Base-by-base conservation (phyloP, 768 basidiomycete genomes). In the Boletus reticulatus region DNA sequence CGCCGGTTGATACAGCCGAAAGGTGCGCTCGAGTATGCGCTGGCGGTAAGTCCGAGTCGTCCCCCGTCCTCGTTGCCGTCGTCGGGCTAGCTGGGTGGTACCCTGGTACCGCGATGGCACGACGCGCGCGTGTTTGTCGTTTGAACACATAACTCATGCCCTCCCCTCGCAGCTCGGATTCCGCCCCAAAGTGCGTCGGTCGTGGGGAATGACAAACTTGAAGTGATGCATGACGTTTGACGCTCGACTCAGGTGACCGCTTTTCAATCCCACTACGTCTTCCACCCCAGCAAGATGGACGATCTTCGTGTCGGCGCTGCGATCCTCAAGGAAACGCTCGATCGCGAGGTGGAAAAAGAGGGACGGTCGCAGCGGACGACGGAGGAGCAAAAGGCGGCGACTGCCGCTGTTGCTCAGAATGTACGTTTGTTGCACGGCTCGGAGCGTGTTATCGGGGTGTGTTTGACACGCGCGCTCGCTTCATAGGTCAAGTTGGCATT, bases 1-100 rank as follows among this genome's bases (percentile, higher is more conserved):
- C 76, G 79, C 16, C 73, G 83, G 57, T 67, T 93, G 31, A 78
- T 94, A 16, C 80, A 90, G 39, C 83, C 84, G 14, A 82, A 87
- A 74, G 71, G 91, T 4, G 78, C 88, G 0, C 72, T 94, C 38
- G 91, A 94, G 67, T 93, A 88, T 73, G 89, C 88, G 1, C 77
- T 89, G 41, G 88, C 82, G 64, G 91, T 60, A 43, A 45, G 54
- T 46, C 6, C 32, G 32, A 9, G 12, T 36, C 34, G 34, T 14
- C 13, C 13, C 34, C 34, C 12, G 14, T 36, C 34, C 34, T 14
- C 6, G 34, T 29, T 29, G 27, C 24, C 24, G 5, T 22, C 8
- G 27, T 29, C 27, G 27, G 9, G 27, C 27, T 29, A 8, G 29
- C 29, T 29, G 9, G 29, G 29, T 9, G 8, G 29, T 29, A 2